Percentiles rank a stretch among this genome's conserved stretches.
Conservation (phyloP, 441 rosid species). For the Syzygium malaccense region DNA sequence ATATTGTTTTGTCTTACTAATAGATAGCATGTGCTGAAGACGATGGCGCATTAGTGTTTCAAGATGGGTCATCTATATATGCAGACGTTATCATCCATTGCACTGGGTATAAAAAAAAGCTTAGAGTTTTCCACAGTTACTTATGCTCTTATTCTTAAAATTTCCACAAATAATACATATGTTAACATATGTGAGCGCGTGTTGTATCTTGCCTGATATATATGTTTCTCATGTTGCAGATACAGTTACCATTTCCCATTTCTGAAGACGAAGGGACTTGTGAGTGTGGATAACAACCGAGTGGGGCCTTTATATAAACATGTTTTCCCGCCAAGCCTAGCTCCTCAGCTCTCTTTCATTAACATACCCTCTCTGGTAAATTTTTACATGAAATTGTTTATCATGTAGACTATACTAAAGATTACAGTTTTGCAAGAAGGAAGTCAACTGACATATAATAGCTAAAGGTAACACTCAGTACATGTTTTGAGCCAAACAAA, state of each 20-base stretch:
- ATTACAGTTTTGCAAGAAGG: not conserved
- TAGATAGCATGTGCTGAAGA: not conserved
- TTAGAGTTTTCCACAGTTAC: not conserved
- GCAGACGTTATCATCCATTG: not conserved
- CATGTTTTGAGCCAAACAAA: too few relatives aligned
- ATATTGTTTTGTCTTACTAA: not conserved
- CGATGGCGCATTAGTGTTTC: not conserved
- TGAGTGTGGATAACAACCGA: not conserved
- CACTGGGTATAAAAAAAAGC: not conserved
- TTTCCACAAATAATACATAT: not conserved
- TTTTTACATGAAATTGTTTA: not conserved
- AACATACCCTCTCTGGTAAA: not conserved
- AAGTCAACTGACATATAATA: not conserved
- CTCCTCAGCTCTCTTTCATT: not conserved
- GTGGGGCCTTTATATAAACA: constrained; percentile 4
- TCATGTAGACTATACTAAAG: not conserved
- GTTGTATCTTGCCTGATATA: not conserved
- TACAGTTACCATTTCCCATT: not conserved
- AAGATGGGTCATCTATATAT: not conserved
- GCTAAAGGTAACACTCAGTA: not conserved
- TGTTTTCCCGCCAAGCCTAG: not conserved
- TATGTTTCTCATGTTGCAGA: not conserved
- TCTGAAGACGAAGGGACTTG: not conserved
- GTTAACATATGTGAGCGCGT: too few relatives aligned
- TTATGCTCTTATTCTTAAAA: not conserved